A percentile compares a stretch with the other conserved stretches of the same genome.
Evolutionary conservation across 106 monocot species (phyloP).

Genomic region (Allium fistulosum): DNA sequence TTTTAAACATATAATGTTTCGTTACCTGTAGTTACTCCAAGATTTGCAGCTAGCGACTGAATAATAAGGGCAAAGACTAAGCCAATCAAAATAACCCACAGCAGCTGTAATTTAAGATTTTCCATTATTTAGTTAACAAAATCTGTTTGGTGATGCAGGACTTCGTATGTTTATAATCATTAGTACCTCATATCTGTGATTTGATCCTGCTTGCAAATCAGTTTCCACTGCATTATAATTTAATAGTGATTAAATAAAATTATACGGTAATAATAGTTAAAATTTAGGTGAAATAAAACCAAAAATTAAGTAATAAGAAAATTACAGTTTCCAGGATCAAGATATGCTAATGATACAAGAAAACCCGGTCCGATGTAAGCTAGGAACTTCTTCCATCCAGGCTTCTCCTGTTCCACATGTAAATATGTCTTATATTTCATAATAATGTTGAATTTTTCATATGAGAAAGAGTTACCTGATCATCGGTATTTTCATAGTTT

Average conservation of each 20-base stretch:
- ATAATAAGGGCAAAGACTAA: constrained; percentile 69
- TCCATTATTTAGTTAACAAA: neutral
- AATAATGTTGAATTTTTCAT: neutral
- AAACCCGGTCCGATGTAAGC: constrained; percentile 81
- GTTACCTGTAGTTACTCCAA: constrained; percentile 76
- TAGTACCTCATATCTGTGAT: constrained; percentile 54
- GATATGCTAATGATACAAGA: constrained; percentile 76
- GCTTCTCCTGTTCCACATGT: neutral
- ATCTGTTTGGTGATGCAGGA: neutral
- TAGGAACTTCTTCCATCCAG: constrained; percentile 61
- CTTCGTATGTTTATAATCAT: no score
- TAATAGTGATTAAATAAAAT: neutral
- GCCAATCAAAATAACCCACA: constrained; percentile 67
- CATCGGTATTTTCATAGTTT: no score
- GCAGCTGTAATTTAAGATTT: constrained; percentile 29
- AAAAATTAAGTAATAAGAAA: neutral
- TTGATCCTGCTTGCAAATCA: constrained; percentile 72
- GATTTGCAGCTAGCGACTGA: constrained; percentile 77
- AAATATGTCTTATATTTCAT: no score
- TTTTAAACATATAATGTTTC: constrained; percentile 12
- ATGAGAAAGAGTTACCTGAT: no score
- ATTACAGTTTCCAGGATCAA: constrained; percentile 79
- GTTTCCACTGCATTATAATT: constrained; percentile 48
- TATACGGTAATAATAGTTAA: neutral
- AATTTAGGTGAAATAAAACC: neutral